Base-by-base conservation (phyloP, 495 filamentous ascomycete species). In the Penicillium tannophilum region DNA sequence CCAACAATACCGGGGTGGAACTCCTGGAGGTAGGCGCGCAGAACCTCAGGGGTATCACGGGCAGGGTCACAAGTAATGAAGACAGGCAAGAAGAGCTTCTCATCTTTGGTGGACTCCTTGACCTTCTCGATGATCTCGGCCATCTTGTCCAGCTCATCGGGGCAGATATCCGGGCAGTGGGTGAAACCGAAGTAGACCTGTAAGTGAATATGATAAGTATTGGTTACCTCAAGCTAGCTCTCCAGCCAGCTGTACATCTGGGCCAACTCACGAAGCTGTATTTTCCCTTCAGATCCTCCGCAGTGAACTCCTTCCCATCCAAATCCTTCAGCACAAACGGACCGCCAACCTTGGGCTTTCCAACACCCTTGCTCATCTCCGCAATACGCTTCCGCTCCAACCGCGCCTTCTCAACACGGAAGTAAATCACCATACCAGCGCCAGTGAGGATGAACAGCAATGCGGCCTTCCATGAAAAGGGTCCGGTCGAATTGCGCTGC, bases 61-160 rank as follows among this genome's bases (percentile, higher is more conserved):
- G 84, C 93, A 1, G 94, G 94, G 68, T 98, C 94, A 75, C 94
- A 98, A 47, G 93, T 93, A 58, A 98, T 90, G 73, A 98, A 97
- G 24, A 98, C 80, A 3, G 95, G 92, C 36, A 83, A 71, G 65
- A 89, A 74, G 51, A 84, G 68, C 56, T 79, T 76, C 33, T 83
- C 68, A 46, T 73, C 70, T 44, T 74, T 70, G 20, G 80, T 76
- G 28, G 67, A 61, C 19, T 68, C 82, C 63, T 85, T 80, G 48
- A 94, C 91, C 43, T 89, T 79, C 69, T 97, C 91, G 68, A 95
- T 90, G 81, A 97, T 96, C 61, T 79, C 79, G 48, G 93, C 91
- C 92, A 98, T 96, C 78, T 98, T 98, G 73, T 98, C 94, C 53
- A 98, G 87, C 79, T 98, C 94, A 63, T 98, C 94, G 30, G 94